Percentiles rank a stretch among this genome's conserved stretches.
Conservation (phyloP, 2,329 filamentous ascomycete genomes). For the Aspergillus persii region DNA sequence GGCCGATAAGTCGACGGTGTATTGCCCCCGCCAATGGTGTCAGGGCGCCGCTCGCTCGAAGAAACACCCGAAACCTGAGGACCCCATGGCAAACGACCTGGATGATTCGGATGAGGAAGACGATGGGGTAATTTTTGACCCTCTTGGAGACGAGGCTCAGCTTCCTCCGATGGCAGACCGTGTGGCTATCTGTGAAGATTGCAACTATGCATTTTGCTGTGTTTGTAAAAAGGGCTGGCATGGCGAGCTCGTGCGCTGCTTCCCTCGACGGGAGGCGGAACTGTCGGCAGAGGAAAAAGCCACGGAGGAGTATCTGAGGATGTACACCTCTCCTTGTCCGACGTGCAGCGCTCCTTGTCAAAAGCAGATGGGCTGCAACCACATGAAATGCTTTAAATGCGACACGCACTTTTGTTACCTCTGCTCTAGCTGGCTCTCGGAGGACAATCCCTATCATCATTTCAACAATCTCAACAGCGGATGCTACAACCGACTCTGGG, state of each 20-base stretch:
- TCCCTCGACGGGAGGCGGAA: slow-evolving; percentile 63
- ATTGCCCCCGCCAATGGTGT: slow-evolving; percentile 90
- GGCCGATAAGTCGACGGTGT: slow-evolving; percentile 85
- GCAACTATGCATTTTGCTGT: slow-evolving; percentile 81
- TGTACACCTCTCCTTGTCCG: slow-evolving; percentile 83
- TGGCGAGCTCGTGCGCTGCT: slow-evolving; percentile 75
- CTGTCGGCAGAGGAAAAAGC: slow-evolving; percentile 82
- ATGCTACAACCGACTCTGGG: slow-evolving; percentile 88
- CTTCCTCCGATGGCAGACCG: slow-evolving; percentile 59
- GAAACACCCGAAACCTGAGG: slow-evolving; percentile 68
- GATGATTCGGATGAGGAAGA: slow-evolving; percentile 52
- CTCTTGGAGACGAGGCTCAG: slow-evolving; percentile 41
- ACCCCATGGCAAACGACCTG: slow-evolving; percentile 56
- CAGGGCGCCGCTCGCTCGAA: slow-evolving; percentile 80
- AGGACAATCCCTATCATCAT: slow-evolving; percentile 79
- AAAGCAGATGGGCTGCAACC: slow-evolving; percentile 93
- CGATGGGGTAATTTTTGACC: slow-evolving; percentile 47
- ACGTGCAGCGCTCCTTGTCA: slow-evolving; percentile 81
- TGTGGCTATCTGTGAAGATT: slow-evolving; percentile 83
- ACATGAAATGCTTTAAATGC: slow-evolving; percentile 93
- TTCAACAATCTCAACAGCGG: slow-evolving; percentile 70
- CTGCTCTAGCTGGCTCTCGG: slow-evolving; percentile 80
- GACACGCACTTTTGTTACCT: slow-evolving; percentile 93
- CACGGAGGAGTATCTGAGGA: slow-evolving; percentile 76
- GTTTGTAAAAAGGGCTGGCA: slow-evolving; percentile 84